Base-by-base conservation (phyloP, 116 monocot species). In the Zostera marina region DNA sequence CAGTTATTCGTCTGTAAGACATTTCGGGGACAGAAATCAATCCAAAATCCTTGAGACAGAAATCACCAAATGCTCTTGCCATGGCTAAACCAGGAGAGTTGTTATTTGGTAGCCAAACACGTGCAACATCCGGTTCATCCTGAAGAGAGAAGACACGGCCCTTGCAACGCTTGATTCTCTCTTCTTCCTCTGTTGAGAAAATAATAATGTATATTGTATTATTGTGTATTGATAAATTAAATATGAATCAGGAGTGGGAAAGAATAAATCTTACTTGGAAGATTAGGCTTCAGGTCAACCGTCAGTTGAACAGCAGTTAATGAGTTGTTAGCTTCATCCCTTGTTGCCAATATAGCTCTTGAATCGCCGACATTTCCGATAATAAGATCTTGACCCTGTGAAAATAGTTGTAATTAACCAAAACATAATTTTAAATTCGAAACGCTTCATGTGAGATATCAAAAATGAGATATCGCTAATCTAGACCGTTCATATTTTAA, bases 11-110 rank as follows among this genome's bases (percentile, higher is more conserved):
- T 15, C 81, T 58, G 54, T 78, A 83, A 25, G 81, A 78, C 25
- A 92, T 67, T 9, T 83, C 87, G 58, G 92, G 92, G 59, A 83
- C 83, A 48, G 92, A 87, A 44, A 87, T 92, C 58, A 92, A 47
- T 20, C 92, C 92, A 69, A 74, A 92, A 39, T 87, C 74, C 62
- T 92, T 92, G 32, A 92, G 78, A 66, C 87, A 87, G 54, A 92
- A 92, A 63, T 92, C 87, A 62, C 92, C 92, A 70, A 92, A 78
- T 45, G 92, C 83, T 59, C 92, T 70, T 49, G 92, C 87, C 87
- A 92, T 87, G 19, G 92, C 92, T 68, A 92, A 69, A 41, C 92
- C 92, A 15, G 92, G 87, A 9, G 81, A 76, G 62, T 92, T 67
- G 53, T 63, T 59, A 51, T 83, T 74, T 45, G 92, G 92, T 15